A percentile compares a stretch with the other conserved stretches of the same genome.
Conservation (phyloP, 306 rosid species). For the Myrica gale region DNA sequence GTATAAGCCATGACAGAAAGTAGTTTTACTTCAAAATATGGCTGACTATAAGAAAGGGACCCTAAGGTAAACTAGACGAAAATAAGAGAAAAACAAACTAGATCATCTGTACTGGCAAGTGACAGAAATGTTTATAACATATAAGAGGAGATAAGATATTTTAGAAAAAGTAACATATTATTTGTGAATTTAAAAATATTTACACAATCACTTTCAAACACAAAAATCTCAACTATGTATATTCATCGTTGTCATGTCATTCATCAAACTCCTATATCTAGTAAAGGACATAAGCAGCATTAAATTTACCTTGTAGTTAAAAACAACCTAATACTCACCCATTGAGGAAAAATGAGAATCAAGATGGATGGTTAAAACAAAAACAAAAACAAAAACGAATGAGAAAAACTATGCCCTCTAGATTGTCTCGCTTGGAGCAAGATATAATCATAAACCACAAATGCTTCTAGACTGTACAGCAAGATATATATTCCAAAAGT, state of each 20-base stretch:
- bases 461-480: no score
- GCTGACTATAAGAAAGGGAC: not conserved
- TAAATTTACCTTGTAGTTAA: not conserved
- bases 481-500: no score
- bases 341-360: no score
- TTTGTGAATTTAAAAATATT: not conserved
- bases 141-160: not conserved
- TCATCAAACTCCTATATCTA: conserved; percentile 12
- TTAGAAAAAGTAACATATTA: not conserved
- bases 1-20: not conserved
- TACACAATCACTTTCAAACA: not conserved
- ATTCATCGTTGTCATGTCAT: not conserved
- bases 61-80: not conserved
- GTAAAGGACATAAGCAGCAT: conserved; percentile 13
- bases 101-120: not conserved
- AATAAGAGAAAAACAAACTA: conserved; percentile 1
- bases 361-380: no score
- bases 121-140: not conserved
- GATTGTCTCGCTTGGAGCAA: no score
- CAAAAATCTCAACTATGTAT: conserved; percentile 11
- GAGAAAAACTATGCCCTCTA: no score
- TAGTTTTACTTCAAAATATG: not conserved
- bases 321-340: conserved; percentile 6
- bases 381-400: no score
- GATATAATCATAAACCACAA: no score